Base-by-base conservation (phyloP, 306 rosid genomes). In the Pueraria montana region DNA sequence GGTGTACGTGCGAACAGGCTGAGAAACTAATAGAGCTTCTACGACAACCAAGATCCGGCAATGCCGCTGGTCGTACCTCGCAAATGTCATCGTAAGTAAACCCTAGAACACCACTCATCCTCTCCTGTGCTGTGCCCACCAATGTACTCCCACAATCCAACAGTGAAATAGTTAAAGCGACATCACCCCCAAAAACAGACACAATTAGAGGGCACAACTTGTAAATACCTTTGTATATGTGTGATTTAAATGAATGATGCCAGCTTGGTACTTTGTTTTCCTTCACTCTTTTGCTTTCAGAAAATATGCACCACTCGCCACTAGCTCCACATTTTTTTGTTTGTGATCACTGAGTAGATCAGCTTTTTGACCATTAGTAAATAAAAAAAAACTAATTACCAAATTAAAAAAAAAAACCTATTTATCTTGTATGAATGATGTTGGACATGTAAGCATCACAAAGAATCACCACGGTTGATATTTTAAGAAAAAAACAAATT, bases 11-110 rank as follows among this genome's bases (percentile, higher is more conserved):
- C n/a, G 82, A 81, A 89, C 97, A 95, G 98, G 97, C 92, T 82
- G 97, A 95, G 95, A 87, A 88, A 86, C 74, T 95, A 53, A 88
- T 91, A 76, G 95, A 93, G 86, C 92, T 95, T 86, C 90, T 95
- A 80, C 97, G 97, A 88, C 97, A 87, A 90, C 97, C 97, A 56
- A 95, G 98, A 90, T 82, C 98, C 94, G 89, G 88, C 94, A 80
- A 84, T 77, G 78, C 27, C 88, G 93, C 88, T 77, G 88, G 82
- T 74, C 83, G 84, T 84, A 45, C 85, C 8, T 83, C 86, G 42
- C 81, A 84, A 48, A 84, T 82, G 83, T 87, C 86, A 23, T 84
- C 77, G 43, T 89, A 71, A n/a, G n/a, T n/a, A 27, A 87, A 55
- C 88, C 72, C 42, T 50, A n/a, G n/a, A n/a, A n/a, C n/a, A 58